Percentiles rank a stretch among this genome's conserved stretches.
These are phyloP conservation scores for Acer negundo DNA, from an alignment of 345 rosid species.

Conservation along the genomic window DNA sequence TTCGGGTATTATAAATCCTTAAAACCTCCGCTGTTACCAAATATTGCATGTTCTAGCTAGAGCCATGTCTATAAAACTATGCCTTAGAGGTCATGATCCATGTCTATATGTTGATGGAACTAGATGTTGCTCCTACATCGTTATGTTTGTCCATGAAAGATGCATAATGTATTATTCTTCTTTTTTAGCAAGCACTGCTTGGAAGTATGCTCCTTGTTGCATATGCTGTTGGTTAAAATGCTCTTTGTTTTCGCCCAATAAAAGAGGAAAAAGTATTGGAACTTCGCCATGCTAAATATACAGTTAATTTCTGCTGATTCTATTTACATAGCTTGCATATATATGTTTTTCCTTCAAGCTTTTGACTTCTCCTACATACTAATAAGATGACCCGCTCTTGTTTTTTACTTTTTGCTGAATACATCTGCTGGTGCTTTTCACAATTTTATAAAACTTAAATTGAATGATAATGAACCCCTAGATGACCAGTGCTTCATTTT, in stretches of 20 bases:
- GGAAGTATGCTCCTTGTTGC: not conserved
- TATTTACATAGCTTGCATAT: not conserved
- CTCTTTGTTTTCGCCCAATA: not conserved
- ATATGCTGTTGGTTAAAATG: no score
- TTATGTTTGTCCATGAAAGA: not conserved
- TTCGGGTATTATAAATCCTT: not conserved
- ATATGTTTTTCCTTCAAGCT: not conserved
- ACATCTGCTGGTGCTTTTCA: not conserved
- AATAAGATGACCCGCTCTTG: not conserved
- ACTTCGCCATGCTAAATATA: not conserved
- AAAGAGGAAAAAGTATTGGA: not conserved
- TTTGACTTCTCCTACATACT: not conserved
- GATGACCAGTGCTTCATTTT: slow-evolving; percentile 12
- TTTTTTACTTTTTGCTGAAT: not conserved
- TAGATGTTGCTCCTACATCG: not conserved
- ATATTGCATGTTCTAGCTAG: not conserved
- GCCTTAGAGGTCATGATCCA: not conserved
- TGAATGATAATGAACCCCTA: not conserved
- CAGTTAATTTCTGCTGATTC: not conserved
- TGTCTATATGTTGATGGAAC: not conserved
- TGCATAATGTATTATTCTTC: not conserved
- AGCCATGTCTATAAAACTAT: not conserved
- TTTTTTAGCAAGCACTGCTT: not conserved
- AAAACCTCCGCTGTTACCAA: not conserved
- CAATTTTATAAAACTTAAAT: slow-evolving; percentile 1